Evolutionary conservation across 331 rosid genomes (phyloP).

Genomic region (Pyracantha coccinea): DNA sequence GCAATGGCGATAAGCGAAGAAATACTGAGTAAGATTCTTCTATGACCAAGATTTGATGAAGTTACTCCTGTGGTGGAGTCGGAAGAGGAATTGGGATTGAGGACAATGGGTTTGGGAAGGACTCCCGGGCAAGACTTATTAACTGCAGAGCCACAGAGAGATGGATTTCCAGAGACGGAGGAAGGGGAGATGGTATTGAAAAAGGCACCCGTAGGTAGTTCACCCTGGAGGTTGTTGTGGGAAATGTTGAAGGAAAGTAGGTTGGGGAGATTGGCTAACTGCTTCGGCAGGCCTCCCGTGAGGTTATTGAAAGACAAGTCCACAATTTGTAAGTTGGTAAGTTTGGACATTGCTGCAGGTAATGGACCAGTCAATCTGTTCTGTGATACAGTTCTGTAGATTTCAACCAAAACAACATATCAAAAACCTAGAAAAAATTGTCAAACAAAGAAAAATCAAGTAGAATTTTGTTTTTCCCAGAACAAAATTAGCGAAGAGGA

Average conservation of each 20-base stretch:
- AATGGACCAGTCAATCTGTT: conserved; percentile 58
- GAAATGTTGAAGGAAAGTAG: conserved; percentile 76
- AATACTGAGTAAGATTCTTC: conserved; percentile 88
- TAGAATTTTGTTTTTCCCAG: too few relatives aligned
- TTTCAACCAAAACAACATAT: conserved; percentile 1
- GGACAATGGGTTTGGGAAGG: conserved; percentile 97
- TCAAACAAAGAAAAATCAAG: neutral
- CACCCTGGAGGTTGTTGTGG: conserved; percentile 90
- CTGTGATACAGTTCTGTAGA: conserved; percentile 57
- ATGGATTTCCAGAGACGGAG: conserved; percentile 74
- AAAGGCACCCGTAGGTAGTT: conserved; percentile 83
- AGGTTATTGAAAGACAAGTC: conserved; percentile 77
- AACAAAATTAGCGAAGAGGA: too few relatives aligned
- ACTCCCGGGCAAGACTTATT: conserved; percentile 74
- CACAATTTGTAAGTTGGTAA: conserved; percentile 55
- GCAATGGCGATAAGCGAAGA: conserved; percentile 98
- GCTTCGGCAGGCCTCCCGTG: conserved; percentile 76
- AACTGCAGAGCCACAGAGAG: conserved; percentile 85
- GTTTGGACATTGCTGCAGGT: conserved; percentile 71
- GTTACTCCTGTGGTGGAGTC: conserved; percentile 36
- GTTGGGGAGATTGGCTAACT: conserved; percentile 78
- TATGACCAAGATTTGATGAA: conserved; percentile 55
- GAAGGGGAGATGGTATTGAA: conserved; percentile 86
- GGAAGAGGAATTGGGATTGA: conserved; percentile 84
- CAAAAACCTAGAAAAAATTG: neutral